Evolutionary conservation across 164 flowering plant species (phyloP), one percentile per base, ranked within the genome.

Genomic region (Aristolochia fimbriata): DNA sequence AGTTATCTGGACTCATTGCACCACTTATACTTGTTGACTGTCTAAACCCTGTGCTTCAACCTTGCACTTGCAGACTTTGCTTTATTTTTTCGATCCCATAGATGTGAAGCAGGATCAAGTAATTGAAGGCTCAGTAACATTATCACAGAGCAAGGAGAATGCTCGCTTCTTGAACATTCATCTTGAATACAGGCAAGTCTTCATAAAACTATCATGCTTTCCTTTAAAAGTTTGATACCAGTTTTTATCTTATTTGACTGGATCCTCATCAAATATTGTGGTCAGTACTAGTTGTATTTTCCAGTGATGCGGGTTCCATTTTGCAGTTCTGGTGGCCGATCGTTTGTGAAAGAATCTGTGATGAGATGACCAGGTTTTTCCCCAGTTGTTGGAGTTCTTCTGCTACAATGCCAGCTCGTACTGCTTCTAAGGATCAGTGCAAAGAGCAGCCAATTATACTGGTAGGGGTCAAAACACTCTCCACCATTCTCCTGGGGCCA

Each of bases 71-170:
- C 91, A 90, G 99, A 94, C 99, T 11, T 51, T 91, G 74, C 64
- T 94, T 7, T 94, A 91, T 76, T 83, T 91, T 43, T 91, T 85
- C 58, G 96, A 94, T 11, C 97, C 97, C 14, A 70, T 86, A 62
- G 93, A 88, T 37, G 75, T 94, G 72, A 87, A 86, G 77, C 95
- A 91, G 76, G 96, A 91, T 70, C 96, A 94, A 72, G 52, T 79
- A 16, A 94, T 94, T 69, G 95, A 94, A 72, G 97, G 99, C 63
- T 85, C 89, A 47, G 69, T 84, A 43, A 80, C 83, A 33, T 68
- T 94, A 30, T 72, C 95, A 17, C 97, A 91, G 63, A 90, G 96
- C 86, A 88, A 76, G 72, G 96, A 90, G 69, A 94, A 88, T 43
- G 55, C 74, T 19, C 79, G 97, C 25, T 94, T 90, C 72, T 78